Base-by-base conservation (phyloP, 2,329 filamentous ascomycete species). In the Metarhizium album region DNA sequence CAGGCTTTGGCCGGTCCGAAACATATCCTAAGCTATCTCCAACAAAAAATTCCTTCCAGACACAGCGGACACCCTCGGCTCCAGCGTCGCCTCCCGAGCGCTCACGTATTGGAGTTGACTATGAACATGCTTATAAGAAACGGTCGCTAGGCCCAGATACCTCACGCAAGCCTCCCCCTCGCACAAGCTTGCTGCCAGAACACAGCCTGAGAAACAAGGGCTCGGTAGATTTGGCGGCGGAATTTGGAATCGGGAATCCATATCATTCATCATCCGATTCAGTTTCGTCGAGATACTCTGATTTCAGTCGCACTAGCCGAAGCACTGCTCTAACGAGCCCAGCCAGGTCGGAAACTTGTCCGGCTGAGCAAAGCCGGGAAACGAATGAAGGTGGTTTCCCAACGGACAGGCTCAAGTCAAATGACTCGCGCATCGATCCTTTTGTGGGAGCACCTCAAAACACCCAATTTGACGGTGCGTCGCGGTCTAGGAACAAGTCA, bases 241-340 rank as follows among this genome's bases (percentile, higher is more conserved):
- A 83, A 52, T 83, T 83, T 56, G 80, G 80, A 11, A 64, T 72
- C 23, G 74, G 77, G 33, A 84, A 84, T 57, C 78, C 80, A 0
- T 84, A 85, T 58, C 82, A 87, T 58, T 74, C 77, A 3, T 70
- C 79, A 0, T 80, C 81, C 1, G 76, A 79, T 53, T 88, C 84
- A 2, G 75, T 77, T 24, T 83, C 82, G 0, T 87, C 84, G 0
- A 80, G 77, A 18, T 74, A 75, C 43, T 87, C 83, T 2, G 76
- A 73, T 1, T 76, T 74, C 38, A 84, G 80, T 50, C 74, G 75
- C 9, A 67, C 66, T 1, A 80, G 80, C 58, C 76, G 78, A 53
- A 69, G 76, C 1, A 86, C 83, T 59, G 84, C 83, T 7, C 73
- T 74, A 54, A 82, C 80, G 16, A 68, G 64, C 49, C 65, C 66